phyloP scores from a whole-genome alignment of 2,329 filamentous ascomycete genomes.

The Aspergillus niger region DNA sequence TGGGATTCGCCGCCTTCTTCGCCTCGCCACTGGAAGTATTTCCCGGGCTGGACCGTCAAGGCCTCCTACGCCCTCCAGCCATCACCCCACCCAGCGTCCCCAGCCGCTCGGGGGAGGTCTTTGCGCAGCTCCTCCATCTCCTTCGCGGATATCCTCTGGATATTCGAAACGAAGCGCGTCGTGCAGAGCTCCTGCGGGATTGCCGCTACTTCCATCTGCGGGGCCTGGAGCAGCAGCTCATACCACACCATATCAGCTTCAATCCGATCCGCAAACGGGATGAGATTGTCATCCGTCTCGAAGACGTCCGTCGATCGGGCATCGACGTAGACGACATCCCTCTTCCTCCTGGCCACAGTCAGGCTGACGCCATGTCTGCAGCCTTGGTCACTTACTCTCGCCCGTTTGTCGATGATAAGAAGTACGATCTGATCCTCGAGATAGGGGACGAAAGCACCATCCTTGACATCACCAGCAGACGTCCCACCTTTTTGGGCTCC shows the following conservation, averaged over 20 bases:
- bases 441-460: constrained; percentile 68
- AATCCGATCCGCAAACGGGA: constrained; percentile 68
- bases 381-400: constrained; percentile 77
- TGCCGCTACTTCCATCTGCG: constrained; percentile 93
- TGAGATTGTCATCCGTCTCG: constrained; percentile 78
- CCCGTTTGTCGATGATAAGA: constrained; percentile 76
- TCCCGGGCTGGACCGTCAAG: constrained; percentile 76
- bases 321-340: constrained; percentile 58
- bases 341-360: not conserved
- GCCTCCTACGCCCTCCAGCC: constrained; percentile 80
- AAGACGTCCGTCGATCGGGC: constrained; percentile 87
- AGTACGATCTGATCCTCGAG: constrained; percentile 77
- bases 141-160: constrained; percentile 80
- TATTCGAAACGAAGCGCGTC: constrained; percentile 74
- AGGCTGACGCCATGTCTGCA: not conserved
- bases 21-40: constrained; percentile 77
- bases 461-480: constrained; percentile 56
- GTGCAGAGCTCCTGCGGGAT: constrained; percentile 75
- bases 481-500: constrained; percentile 72
- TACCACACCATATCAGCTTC: constrained; percentile 73
- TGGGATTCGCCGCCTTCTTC: constrained; percentile 89
- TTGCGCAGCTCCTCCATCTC: constrained; percentile 77
- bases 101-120: constrained; percentile 78
- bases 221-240: constrained; percentile 82
- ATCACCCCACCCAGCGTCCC: constrained; percentile 82